Conservation (phyloP, 1,284 basidiomycete genomes). For the Trichosporon sp. region DNA sequence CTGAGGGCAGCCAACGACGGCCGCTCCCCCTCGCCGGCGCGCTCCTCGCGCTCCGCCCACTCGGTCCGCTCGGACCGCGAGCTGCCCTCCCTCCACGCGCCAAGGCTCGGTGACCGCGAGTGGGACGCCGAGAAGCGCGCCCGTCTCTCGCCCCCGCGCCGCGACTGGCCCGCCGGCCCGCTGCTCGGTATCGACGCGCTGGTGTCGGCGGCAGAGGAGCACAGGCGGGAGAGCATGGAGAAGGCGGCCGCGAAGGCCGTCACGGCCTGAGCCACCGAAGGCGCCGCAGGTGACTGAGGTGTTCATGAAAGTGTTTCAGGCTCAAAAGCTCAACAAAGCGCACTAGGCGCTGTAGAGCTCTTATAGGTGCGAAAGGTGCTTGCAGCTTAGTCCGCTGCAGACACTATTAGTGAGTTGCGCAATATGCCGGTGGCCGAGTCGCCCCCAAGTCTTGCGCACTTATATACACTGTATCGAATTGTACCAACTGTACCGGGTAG, state of each 20-base stretch:
- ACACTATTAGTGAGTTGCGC: too few species aligned
- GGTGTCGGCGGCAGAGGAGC: slow-evolving; percentile 39
- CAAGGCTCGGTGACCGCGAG: neutral
- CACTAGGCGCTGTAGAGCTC: too few species aligned
- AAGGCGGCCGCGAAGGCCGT: slow-evolving; percentile 9
- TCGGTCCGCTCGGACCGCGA: slow-evolving; percentile 1
- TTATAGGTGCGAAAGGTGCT: too few species aligned
- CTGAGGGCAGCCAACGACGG: slow-evolving; percentile 19
- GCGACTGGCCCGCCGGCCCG: slow-evolving; percentile 11
- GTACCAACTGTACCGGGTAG: neutral
- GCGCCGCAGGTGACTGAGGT: too few species aligned
- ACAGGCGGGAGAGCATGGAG: slow-evolving; percentile 22
- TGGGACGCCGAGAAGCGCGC: slow-evolving; percentile 8
- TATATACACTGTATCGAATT: neutral
- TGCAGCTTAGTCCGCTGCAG: too few species aligned
- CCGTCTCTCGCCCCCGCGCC: slow-evolving; percentile 10
- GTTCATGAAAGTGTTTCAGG: too few species aligned
- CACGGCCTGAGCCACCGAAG: neutral
- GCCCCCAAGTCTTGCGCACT: neutral
- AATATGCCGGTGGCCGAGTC: too few species aligned
- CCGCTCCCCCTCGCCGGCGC: slow-evolving; percentile 13
- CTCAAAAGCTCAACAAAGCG: too few species aligned
- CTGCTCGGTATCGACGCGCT: slow-evolving; percentile 41
- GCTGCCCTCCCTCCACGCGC: neutral
- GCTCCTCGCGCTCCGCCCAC: neutral